phyloP scores from a whole-genome alignment of 2,329 filamentous ascomycete species.

The Calonectria crousiana region DNA sequence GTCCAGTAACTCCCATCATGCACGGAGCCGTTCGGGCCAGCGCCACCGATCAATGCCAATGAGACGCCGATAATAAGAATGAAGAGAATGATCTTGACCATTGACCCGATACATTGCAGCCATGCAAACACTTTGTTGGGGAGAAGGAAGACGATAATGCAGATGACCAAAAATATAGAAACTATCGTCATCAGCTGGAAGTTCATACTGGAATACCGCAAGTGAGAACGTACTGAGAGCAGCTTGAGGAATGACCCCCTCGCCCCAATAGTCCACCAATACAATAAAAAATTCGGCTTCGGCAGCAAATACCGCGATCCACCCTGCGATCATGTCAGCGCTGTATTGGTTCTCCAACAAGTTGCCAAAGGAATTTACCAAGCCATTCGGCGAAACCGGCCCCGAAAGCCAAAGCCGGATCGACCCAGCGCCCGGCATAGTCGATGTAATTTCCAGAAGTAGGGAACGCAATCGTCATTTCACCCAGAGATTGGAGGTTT shows the following conservation, averaged over 20 bases:
- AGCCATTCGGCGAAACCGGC: constrained; percentile 27
- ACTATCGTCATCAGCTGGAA: background rate
- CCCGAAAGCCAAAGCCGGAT: constrained; percentile 24
- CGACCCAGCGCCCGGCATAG: constrained; percentile 20
- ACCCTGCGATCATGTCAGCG: background rate
- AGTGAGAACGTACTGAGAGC: background rate
- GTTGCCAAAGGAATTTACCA: background rate
- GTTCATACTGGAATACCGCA: background rate
- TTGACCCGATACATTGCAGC: constrained; percentile 13
- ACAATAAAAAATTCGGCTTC: constrained; percentile 23
- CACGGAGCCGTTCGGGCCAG: constrained; percentile 5
- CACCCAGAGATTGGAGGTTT: constrained; percentile 9
- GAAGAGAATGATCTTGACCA: constrained; percentile 24
- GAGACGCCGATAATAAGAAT: constrained; percentile 16
- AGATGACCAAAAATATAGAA: constrained; percentile 19
- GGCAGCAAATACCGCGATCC: constrained; percentile 20
- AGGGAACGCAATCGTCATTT: constrained; percentile 20
- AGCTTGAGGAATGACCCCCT: constrained; percentile 5
- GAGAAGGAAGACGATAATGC: constrained; percentile 6
- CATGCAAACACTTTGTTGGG: constrained; percentile 24
- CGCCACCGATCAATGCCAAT: constrained; percentile 14
- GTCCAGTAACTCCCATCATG: constrained; percentile 21
- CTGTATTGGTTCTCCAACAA: background rate
- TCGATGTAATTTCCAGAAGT: constrained; percentile 23
- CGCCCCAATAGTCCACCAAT: constrained; percentile 19